Evolutionary conservation across 805 yeast species (phyloP).

Genomic region (Lachancea meyersii): DNA sequence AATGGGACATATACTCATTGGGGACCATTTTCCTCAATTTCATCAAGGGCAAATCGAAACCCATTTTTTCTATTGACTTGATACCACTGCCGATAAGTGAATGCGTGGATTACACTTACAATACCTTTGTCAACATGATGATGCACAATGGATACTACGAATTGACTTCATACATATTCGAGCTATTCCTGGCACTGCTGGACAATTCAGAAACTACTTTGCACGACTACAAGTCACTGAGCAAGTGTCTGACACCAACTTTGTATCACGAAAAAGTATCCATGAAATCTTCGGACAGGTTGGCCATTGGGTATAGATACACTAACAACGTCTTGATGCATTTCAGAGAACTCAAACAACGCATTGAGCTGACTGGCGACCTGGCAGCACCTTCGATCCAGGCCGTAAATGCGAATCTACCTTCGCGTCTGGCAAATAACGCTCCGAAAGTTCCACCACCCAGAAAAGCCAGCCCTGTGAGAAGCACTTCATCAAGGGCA

Average conservation of each 20-base stretch:
- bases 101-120: constrained; percentile 39
- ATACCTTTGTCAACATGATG: constrained; percentile 34
- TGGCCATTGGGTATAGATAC: constrained; percentile 48
- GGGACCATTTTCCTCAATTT: constrained; percentile 40
- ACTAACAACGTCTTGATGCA: constrained; percentile 46
- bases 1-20: constrained; percentile 50
- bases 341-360: constrained; percentile 35
- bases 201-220: constrained; percentile 35
- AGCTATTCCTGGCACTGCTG: constrained; percentile 42
- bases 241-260: constrained; percentile 48
- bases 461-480: not conserved
- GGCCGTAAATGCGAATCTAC: not conserved
- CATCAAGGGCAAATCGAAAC: constrained; percentile 46
- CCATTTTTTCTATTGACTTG: constrained; percentile 46
- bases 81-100: constrained; percentile 51
- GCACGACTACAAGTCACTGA: constrained; percentile 33
- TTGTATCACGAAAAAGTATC: constrained; percentile 47
- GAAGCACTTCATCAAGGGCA: constrained; percentile 11
- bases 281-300: constrained; percentile 39
- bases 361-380: constrained; percentile 1
- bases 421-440: not conserved
- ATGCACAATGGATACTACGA: constrained; percentile 31
- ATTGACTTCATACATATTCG: constrained; percentile 38
- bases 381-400: not conserved
- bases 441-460: constrained; percentile 26